Evolutionary conservation across 345 rosid species (phyloP).

Genomic region (Iberis pinnata): DNA sequence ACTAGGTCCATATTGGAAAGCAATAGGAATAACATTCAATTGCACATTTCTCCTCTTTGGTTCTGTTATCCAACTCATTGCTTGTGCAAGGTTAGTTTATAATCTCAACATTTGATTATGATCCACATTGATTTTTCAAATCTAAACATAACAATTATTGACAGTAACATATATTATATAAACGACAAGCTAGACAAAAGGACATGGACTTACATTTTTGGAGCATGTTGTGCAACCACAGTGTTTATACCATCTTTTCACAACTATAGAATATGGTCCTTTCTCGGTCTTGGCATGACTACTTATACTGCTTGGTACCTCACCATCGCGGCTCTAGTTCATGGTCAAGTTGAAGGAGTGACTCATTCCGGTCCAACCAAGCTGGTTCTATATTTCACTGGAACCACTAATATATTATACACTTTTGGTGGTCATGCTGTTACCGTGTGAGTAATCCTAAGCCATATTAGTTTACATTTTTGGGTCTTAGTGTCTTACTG

Average conservation of each 20-base stretch:
- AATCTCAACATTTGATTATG: too few species aligned
- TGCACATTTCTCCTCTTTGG: constrained; percentile 96
- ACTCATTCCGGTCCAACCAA: constrained; percentile 68
- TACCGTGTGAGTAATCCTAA: constrained; percentile 66
- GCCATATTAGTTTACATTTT: neutral
- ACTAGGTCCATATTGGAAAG: constrained; percentile 80
- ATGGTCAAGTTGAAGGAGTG: constrained; percentile 89
- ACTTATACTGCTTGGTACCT: constrained; percentile 99
- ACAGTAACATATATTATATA: constrained; percentile 95
- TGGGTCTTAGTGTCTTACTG: neutral
- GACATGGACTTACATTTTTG: constrained; percentile 98
- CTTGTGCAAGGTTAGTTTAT: constrained; percentile 70
- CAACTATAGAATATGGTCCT: constrained; percentile 97
- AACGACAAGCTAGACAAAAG: constrained; percentile 93
- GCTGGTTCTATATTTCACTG: constrained; percentile 92
- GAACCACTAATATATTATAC: constrained; percentile 95
- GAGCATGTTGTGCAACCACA: constrained; percentile 99
- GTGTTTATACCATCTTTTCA: constrained; percentile 97
- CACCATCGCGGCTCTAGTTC: constrained; percentile 62
- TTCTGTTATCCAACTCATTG: constrained; percentile 96
- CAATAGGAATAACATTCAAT: constrained; percentile 72
- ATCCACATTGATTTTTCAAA: neutral
- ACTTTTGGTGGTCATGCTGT: constrained; percentile 99
- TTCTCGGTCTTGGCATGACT: constrained; percentile 97
- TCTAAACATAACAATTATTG: neutral